Evolutionary conservation across 352 stramenopile genomes (phyloP).

Genomic region (Elongisporangium prolatum): DNA sequence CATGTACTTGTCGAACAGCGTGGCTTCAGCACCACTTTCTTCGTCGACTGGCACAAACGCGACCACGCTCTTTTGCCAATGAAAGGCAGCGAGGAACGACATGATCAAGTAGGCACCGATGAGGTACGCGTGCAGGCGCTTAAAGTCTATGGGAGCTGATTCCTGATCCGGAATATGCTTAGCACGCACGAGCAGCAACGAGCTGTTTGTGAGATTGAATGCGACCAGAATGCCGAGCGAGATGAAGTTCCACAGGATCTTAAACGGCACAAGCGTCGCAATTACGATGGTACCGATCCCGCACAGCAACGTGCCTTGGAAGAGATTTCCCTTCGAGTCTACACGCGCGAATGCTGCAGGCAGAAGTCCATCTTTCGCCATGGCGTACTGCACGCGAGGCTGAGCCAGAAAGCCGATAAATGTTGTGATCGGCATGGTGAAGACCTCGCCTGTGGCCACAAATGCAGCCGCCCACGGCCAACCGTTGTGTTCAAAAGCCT

Average conservation of each 20-base stretch:
- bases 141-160: constrained; percentile 2
- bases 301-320: constrained; percentile 58
- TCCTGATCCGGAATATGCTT: background rate
- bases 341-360: constrained; percentile 79
- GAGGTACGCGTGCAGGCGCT: constrained; percentile 24
- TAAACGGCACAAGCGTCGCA: constrained; percentile 78
- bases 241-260: constrained; percentile 88
- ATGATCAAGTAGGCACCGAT: constrained; percentile 45
- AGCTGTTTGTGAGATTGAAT: constrained; percentile 90
- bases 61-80: constrained; percentile 73
- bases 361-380: constrained; percentile 92
- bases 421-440: constrained; percentile 94
- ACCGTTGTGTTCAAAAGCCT: constrained; percentile 63
- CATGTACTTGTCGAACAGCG: constrained; percentile 57
- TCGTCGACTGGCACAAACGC: constrained; percentile 18
- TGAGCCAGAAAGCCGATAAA: constrained; percentile 95
- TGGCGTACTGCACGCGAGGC: constrained; percentile 86
- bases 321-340: constrained; percentile 68
- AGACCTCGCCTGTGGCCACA: constrained; percentile 87
- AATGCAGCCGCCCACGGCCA: constrained; percentile 76
- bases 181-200: constrained; percentile 63
- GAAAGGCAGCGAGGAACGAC: constrained; percentile 64
- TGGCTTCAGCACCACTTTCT: constrained; percentile 8
- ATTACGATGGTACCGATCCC: constrained; percentile 48
- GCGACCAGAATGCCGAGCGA: constrained; percentile 86